Base-by-base conservation (phyloP, 495 filamentous ascomycete species). In the Astrothelium subdiscretum region DNA sequence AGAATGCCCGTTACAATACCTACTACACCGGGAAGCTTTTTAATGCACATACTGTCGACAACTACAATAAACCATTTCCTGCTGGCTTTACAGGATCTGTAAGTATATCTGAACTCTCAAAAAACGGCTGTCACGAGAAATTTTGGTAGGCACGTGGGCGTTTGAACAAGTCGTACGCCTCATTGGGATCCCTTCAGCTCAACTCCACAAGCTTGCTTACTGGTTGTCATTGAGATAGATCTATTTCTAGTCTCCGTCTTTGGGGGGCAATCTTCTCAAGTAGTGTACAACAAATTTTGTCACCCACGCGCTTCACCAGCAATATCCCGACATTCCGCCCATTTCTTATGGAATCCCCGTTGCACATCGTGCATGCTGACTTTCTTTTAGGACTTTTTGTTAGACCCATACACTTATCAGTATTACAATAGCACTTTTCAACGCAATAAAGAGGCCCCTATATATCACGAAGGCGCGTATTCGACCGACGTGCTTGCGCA, bases 21-120 rank as follows among this genome's bases (percentile, higher is more conserved):
- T 88, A 84, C 70, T 89, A 89, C 70, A 85, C 82, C 1, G 86
- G 87, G 40, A 90, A 90, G 69, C 76, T 90, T 2, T 85, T 87
- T 70, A 90, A 89, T 67, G 76, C 70, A 1, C 72, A 74, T 24
- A 71, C 65, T 0, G 62, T 69, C 5, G 62, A 67, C 26, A 72
- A 72, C 61, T 74, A 74, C 59, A 18, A 69, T 52, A 63, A 60
- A 13, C 87, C 87, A 0, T 79, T 76, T 67, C 72, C 77, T 0
- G 77, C 73, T 3, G 86, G 85, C 5, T 88, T 80, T 74, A 83
- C 74, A 57, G 72, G 68, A 48, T 81, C 80, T 40, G 72, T 68
- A 60, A 60, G 63, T 62, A 20, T 59, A 18, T 18, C n/a, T n/a
- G n/a, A n/a, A n/a, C n/a, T n/a, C n/a, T n/a, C n/a, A n/a, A n/a